Percentiles rank a stretch among this genome's conserved stretches.
phyloP scores from a whole-genome alignment of 495 filamentous ascomycete species.

The Chlorociboria aeruginascens region DNA sequence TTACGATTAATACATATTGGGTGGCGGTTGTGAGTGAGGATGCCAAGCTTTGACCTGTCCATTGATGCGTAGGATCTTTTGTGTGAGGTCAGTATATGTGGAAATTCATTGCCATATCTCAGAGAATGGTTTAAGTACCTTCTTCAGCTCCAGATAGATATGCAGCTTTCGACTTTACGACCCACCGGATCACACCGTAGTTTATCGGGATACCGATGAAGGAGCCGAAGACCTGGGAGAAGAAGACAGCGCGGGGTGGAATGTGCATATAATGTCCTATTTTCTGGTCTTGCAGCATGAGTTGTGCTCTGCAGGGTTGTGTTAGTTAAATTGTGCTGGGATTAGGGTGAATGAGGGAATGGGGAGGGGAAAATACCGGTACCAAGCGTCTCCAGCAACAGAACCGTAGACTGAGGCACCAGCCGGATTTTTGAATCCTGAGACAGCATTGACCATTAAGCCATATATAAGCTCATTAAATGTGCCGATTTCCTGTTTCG shows the following conservation, averaged over 20 bases:
- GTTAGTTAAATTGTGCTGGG: too few species aligned
- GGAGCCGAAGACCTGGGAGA: constrained; percentile 42
- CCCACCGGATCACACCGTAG: constrained; percentile 34
- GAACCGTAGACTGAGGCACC: constrained; percentile 40
- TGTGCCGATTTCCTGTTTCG: constrained; percentile 28
- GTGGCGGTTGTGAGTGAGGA: constrained; percentile 36
- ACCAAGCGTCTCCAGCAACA: constrained; percentile 28
- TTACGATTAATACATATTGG: constrained; percentile 41
- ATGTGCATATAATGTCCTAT: constrained; percentile 56
- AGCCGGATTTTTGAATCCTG: constrained; percentile 34
- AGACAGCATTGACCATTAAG: constrained; percentile 40
- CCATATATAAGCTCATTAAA: constrained; percentile 47
- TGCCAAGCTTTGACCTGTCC: constrained; percentile 39
- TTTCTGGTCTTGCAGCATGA: constrained; percentile 31
- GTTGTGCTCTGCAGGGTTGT: constrained; percentile 28
- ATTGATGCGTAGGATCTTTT: constrained; percentile 40
- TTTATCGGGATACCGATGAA: constrained; percentile 35
- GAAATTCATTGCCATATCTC: too few species aligned
- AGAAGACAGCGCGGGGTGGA: constrained; percentile 47
- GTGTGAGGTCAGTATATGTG: constrained; percentile 17
- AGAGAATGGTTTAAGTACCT: too few species aligned
- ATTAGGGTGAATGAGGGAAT: too few species aligned
- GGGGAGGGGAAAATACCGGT: constrained; percentile 10
- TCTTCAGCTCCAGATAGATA: constrained; percentile 31
- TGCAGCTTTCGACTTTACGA: constrained; percentile 35